Base-by-base conservation (phyloP, 2,329 filamentous ascomycete species). In the Amauroascus verrucosus region DNA sequence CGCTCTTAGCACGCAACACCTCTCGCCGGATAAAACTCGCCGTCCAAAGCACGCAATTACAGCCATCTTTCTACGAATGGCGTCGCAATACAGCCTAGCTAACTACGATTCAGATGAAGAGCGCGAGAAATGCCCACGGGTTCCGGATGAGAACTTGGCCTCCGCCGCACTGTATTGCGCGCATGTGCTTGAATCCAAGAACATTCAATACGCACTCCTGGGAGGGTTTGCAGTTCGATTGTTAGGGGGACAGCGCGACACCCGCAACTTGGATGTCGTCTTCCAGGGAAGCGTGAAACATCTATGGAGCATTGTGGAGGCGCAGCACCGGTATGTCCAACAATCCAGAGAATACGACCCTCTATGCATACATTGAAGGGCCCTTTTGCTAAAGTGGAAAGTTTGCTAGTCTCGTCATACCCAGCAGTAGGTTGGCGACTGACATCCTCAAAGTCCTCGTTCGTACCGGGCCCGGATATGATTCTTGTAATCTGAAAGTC, bases 401-500 rank as follows among this genome's bases (percentile, higher is more conserved):
- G 37, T 3, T 20, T 32, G n/a, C 16, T 28, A 55, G 53, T n/a
- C 20, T 55, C 14, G 20, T 52, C 16, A 24, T 52, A 9, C 48
- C 41, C 4, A 43, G 44, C 16, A 41, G 16, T 20, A 48, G 38
- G 20, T 22, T 43, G 32, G 8, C 46, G 2, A 32, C 32, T 24
- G 37, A 48, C 26, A 52, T 38, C 4, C 24, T 52, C 16, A 38
- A 43, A 22, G 18, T 55, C n/a, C 40, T 52, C 18, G 54, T 55
- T 30, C 48, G 30, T 22, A 52, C 54, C 14, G 54, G 54, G 1
- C 41, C 33, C 1, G 43, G 44, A 9, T 52, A 33, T 24, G 49
- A 52, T 30, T n/a, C 16, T 20, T 55, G 43, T 41, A n/a, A 33
- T n/a, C 22, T 40, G 16, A 6, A 26, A 32, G n/a, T 52, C 9